phyloP scores from a whole-genome alignment of 2,329 filamentous ascomycete genomes.

The Fonsecaea pedrosoi region DNA sequence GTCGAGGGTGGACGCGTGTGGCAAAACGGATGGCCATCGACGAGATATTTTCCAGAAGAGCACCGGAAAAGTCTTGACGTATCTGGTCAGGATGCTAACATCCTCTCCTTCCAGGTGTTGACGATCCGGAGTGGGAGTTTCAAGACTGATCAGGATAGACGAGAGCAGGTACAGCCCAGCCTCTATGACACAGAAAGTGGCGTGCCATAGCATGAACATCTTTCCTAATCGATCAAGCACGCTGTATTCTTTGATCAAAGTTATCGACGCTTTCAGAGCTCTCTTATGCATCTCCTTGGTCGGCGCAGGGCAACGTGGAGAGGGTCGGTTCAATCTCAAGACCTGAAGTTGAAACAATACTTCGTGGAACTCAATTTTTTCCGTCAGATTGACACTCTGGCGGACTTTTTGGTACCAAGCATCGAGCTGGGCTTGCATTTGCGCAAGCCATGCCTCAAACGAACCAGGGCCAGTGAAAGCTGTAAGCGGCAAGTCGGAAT shows the following conservation, averaged over 20 bases:
- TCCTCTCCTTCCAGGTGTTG: slow-evolving; percentile 20
- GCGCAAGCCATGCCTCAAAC: slow-evolving; percentile 16
- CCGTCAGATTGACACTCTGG: slow-evolving; percentile 22
- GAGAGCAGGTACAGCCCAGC: slow-evolving; percentile 16
- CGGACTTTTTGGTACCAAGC: slow-evolving; percentile 23
- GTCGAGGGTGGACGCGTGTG: slow-evolving; percentile 20
- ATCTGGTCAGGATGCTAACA: slow-evolving; percentile 17
- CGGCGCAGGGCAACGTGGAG: slow-evolving; percentile 17
- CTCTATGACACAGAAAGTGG: slow-evolving; percentile 21
- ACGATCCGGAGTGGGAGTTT: neutral
- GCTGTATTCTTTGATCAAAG: slow-evolving; percentile 24
- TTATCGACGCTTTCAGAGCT: slow-evolving; percentile 18
- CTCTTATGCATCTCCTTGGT: slow-evolving; percentile 22
- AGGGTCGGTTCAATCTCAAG: slow-evolving; percentile 26
- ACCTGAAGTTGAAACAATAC: slow-evolving; percentile 25
- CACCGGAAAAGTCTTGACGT: slow-evolving; percentile 18
- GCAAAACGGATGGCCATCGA: slow-evolving; percentile 21
- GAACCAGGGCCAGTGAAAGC: slow-evolving; percentile 2
- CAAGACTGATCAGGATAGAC: slow-evolving; percentile 10
- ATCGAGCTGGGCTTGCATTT: slow-evolving; percentile 15
- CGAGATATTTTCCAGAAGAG: slow-evolving; percentile 27
- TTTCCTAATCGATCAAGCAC: slow-evolving; percentile 23
- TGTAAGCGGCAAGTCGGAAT: neutral
- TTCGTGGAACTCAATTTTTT: slow-evolving; percentile 30
- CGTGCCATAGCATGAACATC: slow-evolving; percentile 31